Evolutionary conservation across 208 protist genomes (phyloP).

Genomic region (Paratrypanosoma confusum): DNA sequence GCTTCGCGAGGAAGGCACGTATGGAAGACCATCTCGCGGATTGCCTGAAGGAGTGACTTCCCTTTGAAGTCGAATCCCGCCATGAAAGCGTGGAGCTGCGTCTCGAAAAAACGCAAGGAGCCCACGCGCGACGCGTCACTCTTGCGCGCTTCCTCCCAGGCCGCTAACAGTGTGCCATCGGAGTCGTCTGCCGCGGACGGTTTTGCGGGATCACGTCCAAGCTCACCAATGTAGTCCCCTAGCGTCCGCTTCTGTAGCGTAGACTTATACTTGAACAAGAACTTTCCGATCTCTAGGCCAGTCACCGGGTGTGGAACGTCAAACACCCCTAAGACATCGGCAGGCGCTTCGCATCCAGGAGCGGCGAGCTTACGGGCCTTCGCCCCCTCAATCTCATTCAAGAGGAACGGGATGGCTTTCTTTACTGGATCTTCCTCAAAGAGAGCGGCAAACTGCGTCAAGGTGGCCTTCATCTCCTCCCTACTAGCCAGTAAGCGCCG

Average conservation of each 20-base stretch:
- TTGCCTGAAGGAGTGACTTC: conserved; percentile 59
- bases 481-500: no score
- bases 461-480: no score
- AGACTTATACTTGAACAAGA: conserved; percentile 57
- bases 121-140: conserved; percentile 28
- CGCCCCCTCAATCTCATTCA: conserved; percentile 38
- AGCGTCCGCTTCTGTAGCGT: conserved; percentile 78
- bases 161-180: conserved; percentile 4
- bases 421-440: conserved; percentile 57
- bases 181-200: conserved; percentile 1
- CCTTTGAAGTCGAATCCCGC: conserved; percentile 63
- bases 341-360: conserved; percentile 1
- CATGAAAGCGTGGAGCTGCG: conserved; percentile 71
- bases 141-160: conserved; percentile 17
- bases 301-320: conserved; percentile 49
- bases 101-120: conserved; percentile 60
- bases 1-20: conserved; percentile 86
- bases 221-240: conserved; percentile 81
- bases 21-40: conserved; percentile 77
- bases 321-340: conserved; percentile 21
- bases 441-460: conserved; percentile 46
- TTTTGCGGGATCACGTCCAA: conserved; percentile 40
- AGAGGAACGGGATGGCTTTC: conserved; percentile 72
- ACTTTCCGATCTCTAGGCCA: conserved; percentile 66
- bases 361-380: conserved; percentile 11